Evolutionary conservation across 75 land plant species (phyloP), one percentile per base, ranked within the genome.

Genomic region (Adiantum capillusveneris): DNA sequence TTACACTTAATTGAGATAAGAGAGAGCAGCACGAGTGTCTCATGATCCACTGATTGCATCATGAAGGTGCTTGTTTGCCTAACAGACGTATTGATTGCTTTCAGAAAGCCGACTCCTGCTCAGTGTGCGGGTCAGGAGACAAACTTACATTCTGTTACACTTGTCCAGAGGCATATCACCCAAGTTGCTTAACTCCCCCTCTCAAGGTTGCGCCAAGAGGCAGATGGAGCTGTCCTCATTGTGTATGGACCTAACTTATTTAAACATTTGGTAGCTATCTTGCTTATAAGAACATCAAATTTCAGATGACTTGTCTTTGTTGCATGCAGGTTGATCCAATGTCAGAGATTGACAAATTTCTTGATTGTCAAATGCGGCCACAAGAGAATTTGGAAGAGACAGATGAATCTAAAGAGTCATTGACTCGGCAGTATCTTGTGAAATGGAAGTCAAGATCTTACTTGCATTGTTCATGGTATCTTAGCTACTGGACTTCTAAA

Each of bases 401-500:
- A 54, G 86, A 78, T 61, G 67, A 63, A 16, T 81, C 79, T 17
- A 60, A 63, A 53, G 56, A 71, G 26, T 58, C 67, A 0, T 63
- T 72, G 17, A 75, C 78, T 20, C 86, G 82, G 60, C 85, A 94
- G 20, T 94, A 94, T 65, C 74, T 90, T 51, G 97, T 94, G 19
- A 94, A 94, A 72, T 94, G 96, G 96, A 90, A 86, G 64, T 81
- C 88, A 25, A 56, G 81, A 57, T 94, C 98, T 25, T 90, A 90
- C 58, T 60, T 94, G 48, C 98, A 94, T 64, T 94, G 98, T 53
- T 79, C 98, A 61, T 94, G 98, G 98, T 94, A 81, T 54, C 12
- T 16, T 21, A 28, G 11, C 29, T 17, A 25, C n/a, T 29, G 53
- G 19, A 49, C 25, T 14, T n/a, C n/a, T n/a, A n/a, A n/a, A n/a